Conservation (phyloP, 2,329 filamentous ascomycete species). For the Verticillium longisporum region DNA sequence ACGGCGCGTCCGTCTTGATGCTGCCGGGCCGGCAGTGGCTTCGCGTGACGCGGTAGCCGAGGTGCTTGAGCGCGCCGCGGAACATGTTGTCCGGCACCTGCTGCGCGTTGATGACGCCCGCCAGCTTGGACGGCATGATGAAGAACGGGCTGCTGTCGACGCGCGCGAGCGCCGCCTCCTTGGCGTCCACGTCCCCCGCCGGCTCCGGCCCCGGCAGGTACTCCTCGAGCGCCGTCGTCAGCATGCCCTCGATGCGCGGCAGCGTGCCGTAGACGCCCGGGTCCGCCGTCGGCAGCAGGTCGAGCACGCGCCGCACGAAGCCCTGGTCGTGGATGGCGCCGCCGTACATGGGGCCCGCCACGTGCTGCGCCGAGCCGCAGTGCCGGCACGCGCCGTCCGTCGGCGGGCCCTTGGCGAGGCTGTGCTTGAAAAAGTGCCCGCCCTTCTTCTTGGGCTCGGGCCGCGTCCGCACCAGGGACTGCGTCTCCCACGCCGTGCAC, state of each 20-base stretch:
- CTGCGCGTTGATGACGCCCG: slow-evolving; percentile 70
- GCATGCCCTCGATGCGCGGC: slow-evolving; percentile 81
- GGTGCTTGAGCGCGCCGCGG: slow-evolving; percentile 70
- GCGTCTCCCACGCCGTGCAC: slow-evolving; percentile 86
- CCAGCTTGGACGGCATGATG: slow-evolving; percentile 67
- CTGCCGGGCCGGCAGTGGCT: slow-evolving; percentile 87
- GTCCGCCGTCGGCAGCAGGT: slow-evolving; percentile 61
- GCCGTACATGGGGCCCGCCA: slow-evolving; percentile 92
- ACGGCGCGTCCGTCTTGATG: slow-evolving; percentile 90
- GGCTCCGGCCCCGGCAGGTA: slow-evolving; percentile 30
- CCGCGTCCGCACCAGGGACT: slow-evolving; percentile 67
- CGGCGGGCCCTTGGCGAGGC: slow-evolving; percentile 64
- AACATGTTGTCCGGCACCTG: slow-evolving; percentile 75
- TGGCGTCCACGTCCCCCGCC: slow-evolving; percentile 26
- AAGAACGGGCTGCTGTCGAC: slow-evolving; percentile 80
- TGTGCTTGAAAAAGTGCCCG: slow-evolving; percentile 70
- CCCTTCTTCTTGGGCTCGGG: slow-evolving; percentile 60
- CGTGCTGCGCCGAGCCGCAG: slow-evolving; percentile 79
- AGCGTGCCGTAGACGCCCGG: slow-evolving; percentile 70
- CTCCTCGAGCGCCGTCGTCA: slow-evolving; percentile 83
- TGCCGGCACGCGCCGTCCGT: slow-evolving; percentile 65
- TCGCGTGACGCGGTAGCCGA: slow-evolving; percentile 77
- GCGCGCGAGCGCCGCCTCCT: slow-evolving; percentile 48
- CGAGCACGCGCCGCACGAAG: slow-evolving; percentile 75
- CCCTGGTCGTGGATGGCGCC: slow-evolving; percentile 78